phyloP scores from a whole-genome alignment of 2,329 filamentous ascomycete genomes.

The Claviceps africana region DNA sequence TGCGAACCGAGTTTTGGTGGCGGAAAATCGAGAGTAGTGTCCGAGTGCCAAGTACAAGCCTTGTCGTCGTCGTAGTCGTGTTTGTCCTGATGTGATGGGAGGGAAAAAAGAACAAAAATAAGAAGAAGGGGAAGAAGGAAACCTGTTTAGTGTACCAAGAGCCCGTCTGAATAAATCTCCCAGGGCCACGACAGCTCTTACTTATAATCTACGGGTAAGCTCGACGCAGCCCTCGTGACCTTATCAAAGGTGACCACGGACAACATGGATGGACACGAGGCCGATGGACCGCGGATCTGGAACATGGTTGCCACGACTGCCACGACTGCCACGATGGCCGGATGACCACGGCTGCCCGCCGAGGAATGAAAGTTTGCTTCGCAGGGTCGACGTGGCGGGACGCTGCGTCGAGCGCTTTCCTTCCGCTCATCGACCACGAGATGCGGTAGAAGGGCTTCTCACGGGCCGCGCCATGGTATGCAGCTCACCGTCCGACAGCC shows the following conservation, averaged over 20 bases:
- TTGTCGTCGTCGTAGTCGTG: too few relatives aligned
- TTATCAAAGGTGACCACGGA: not conserved
- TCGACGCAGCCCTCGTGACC: not conserved
- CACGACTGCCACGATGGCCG: too few relatives aligned
- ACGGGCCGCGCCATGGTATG: constrained; percentile 4
- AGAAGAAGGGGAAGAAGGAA: not conserved
- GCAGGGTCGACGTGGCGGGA: not conserved
- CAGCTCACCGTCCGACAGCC: not conserved
- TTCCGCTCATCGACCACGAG: not conserved
- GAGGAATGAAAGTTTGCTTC: not conserved
- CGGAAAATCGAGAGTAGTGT: not conserved
- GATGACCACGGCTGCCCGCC: too few relatives aligned
- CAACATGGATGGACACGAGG: not conserved
- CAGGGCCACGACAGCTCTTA: not conserved
- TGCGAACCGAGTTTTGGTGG: too few relatives aligned
- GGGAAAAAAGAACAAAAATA: too few relatives aligned
- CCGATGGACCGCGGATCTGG: not conserved
- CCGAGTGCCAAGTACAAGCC: not conserved
- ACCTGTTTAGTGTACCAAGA: too few relatives aligned
- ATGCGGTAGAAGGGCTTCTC: not conserved
- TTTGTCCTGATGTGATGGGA: not conserved
- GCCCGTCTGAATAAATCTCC: too few relatives aligned
- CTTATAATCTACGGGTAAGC: not conserved
- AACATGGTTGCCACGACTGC: not conserved
- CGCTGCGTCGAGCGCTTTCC: not conserved